Conservation (phyloP, 106 monocot genomes). For the Dioscorea dumetorum region DNA sequence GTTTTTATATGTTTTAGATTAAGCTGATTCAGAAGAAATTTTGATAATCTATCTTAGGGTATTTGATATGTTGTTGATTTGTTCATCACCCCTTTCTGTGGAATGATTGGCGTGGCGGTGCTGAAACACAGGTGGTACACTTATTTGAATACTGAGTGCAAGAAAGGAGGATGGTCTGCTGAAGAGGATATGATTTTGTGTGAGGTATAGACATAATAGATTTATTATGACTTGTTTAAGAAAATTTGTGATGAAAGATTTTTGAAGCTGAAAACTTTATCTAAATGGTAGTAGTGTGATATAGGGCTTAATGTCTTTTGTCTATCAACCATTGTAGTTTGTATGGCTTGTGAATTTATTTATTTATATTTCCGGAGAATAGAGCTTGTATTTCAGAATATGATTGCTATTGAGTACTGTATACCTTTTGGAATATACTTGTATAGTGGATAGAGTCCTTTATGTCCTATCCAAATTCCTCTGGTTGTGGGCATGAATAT, state of each 20-base stretch:
- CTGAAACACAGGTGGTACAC: conserved; percentile 68
- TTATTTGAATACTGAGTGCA: conserved; percentile 83
- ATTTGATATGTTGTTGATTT: background rate
- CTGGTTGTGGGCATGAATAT: background rate
- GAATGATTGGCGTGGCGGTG: background rate
- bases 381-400: background rate
- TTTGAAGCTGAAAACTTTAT: background rate
- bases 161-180: conserved; percentile 92
- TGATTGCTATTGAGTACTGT: no score
- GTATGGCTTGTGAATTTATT: background rate
- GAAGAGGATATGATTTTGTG: conserved; percentile 92
- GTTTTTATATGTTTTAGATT: background rate
- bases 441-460: no score
- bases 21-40: background rate
- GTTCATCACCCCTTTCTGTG: background rate
- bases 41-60: background rate
- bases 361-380: background rate
- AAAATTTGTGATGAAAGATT: background rate
- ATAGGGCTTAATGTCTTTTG: background rate
- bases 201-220: conserved; percentile 36
- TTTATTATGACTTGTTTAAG: background rate
- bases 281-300: background rate
- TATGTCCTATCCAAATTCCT: no score
- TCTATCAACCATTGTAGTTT: background rate
- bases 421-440: no score